A percentile compares a stretch with the other conserved stretches of the same genome.
These are phyloP conservation scores for Cymbopogon citratus DNA, from an alignment of 176 grass and related monocot genomes.

Conservation along the genomic window DNA sequence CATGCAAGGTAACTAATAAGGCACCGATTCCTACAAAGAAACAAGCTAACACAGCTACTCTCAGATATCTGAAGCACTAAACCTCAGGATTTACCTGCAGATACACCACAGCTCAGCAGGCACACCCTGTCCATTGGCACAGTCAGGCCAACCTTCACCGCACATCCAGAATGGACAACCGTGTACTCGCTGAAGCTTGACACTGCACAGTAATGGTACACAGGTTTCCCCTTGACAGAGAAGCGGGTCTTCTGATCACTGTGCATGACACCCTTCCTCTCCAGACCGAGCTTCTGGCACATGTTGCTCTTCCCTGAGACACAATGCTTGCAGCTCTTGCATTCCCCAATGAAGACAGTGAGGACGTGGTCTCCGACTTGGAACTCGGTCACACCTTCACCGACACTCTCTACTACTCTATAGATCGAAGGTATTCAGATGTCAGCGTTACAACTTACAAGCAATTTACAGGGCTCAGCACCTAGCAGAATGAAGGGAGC, in stretches of 20 bases:
- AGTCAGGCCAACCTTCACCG: slow-evolving; percentile 54
- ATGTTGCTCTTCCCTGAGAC: slow-evolving; percentile 85
- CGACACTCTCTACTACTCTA: slow-evolving; percentile 81
- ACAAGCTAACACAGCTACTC: not conserved
- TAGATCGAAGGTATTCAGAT: not conserved
- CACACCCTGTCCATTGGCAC: slow-evolving; percentile 81
- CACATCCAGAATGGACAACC: slow-evolving; percentile 78
- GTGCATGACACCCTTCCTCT: slow-evolving; percentile 90
- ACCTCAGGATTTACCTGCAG: slow-evolving; percentile 57
- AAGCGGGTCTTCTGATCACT: slow-evolving; percentile 85
- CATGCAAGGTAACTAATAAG: not conserved
- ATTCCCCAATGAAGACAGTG: slow-evolving; percentile 93
- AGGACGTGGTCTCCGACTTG: slow-evolving; percentile 59
- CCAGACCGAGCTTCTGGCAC: slow-evolving; percentile 89
- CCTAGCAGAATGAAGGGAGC: not conserved
- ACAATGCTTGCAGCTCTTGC: slow-evolving; percentile 80
- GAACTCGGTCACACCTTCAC: slow-evolving; percentile 79
- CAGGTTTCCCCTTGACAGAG: slow-evolving; percentile 48
- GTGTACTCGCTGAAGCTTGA: slow-evolving; percentile 98
- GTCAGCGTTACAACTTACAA: not conserved
- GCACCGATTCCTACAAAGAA: not conserved
- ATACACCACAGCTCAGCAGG: slow-evolving; percentile 81
- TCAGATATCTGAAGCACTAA: not conserved
- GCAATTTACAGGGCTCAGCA: not conserved
- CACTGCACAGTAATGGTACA: slow-evolving; percentile 83